Base-by-base conservation (phyloP, 2,329 filamentous ascomycete species). In the Talaromyces pinophilus region DNA sequence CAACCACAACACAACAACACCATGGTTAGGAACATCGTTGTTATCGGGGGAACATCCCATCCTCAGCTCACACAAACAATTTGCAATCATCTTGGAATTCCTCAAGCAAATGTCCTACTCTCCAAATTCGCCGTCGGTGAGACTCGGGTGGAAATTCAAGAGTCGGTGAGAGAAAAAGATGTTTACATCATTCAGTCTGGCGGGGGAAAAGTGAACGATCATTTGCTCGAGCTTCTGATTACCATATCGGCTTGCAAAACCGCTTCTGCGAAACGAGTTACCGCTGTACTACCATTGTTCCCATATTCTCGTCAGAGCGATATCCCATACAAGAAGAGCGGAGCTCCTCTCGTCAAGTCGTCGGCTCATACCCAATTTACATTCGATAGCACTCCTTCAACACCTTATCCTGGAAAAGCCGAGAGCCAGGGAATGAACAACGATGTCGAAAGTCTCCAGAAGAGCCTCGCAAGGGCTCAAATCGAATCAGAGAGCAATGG, bases 161-260 rank as follows among this genome's bases (percentile, higher is more conserved):
- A 99, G 80, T 97, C 93, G 15, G 95, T 99, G 62, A 91, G 95
- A 73, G 95, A 92, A 72, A 99, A 99, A 80, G 95, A 99, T 87
- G 95, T 97, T 78, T 99, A 96, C 82, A 97, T 98, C 77, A 92
- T 99, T 74, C 94, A 98, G 81, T 95, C 92, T 50, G 93, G 92
- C 72, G 92, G 92, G 72, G 93, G 92, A 70, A 91, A 91, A 74
- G 92, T 97, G 81, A 99, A 99, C 78, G 95, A 99, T 81, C 89
- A 96, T 81, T 88, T 99, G 70, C 91, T 99, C 83, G 95, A 99
- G 77, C 88, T 98, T 60, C 91, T 96, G 79, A 97, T 98, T 82
- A 97, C 95, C 82, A 94, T 98, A 73, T 96, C 92, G n/a, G 95
- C 95, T 68, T 98, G 95, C 87, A 96, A 97, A 82, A 90, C 91